A percentile compares a stretch with the other conserved stretches of the same genome.
These are phyloP conservation scores for Thoreauomyces humboldtii DNA, from an alignment of 192 early-diverging fungal species.

Conservation along the genomic window DNA sequence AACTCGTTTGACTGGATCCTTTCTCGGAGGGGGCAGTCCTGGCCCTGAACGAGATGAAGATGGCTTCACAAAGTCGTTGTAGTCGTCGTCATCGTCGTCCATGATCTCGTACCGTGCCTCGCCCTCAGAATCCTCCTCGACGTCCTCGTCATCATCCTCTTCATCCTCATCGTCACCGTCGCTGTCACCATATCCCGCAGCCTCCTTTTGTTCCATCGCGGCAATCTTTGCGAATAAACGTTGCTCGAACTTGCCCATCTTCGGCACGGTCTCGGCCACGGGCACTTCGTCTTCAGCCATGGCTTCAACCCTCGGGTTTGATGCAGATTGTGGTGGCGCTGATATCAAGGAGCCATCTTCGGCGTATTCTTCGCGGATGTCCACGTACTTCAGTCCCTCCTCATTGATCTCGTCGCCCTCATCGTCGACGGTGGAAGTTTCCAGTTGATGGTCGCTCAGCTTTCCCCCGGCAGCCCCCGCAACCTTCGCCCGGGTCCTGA, in stretches of 20 bases:
- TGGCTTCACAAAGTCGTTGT: conserved; percentile 28
- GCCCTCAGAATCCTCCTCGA: conserved; percentile 41
- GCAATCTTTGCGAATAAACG: conserved; percentile 41
- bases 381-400: conserved; percentile 73
- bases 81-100: conserved; percentile 45
- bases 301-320: background rate
- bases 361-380: conserved; percentile 67
- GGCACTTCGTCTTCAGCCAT: background rate
- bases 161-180: conserved; percentile 39
- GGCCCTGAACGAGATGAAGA: too few relatives aligned
- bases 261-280: background rate
- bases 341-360: too few relatives aligned
- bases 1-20: too few relatives aligned
- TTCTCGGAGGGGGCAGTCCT: too few relatives aligned
- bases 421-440: conserved; percentile 22
- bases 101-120: conserved; percentile 33
- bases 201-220: conserved; percentile 69
- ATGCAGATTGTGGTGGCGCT: too few relatives aligned
- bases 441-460: background rate
- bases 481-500: background rate
- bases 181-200: conserved; percentile 28
- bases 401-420: conserved; percentile 61
- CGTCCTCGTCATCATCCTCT: conserved; percentile 40
- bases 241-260: conserved; percentile 29
- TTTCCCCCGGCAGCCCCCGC: background rate